Evolutionary conservation across 495 filamentous ascomycete genomes (phyloP).

Genomic region (Penicillium angulare): DNA sequence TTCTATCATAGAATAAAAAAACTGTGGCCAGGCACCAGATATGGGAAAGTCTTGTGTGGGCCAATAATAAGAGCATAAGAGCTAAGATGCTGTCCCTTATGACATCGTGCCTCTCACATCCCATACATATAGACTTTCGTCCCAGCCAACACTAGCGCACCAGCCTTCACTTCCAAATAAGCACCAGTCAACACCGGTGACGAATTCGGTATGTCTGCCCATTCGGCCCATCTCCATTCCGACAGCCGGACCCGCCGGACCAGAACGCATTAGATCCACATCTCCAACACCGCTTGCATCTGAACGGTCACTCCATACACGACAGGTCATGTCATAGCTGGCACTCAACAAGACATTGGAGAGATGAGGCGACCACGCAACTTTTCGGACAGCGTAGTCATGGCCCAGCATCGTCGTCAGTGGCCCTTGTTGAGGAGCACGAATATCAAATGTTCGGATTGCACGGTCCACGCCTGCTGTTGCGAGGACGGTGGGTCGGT

Average conservation of each 20-base stretch:
- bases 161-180: constrained; percentile 93
- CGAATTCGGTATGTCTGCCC: constrained; percentile 92
- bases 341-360: constrained; percentile 79
- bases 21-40: too few relatives aligned
- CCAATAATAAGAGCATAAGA: too few relatives aligned
- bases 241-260: constrained; percentile 35
- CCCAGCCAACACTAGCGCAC: constrained; percentile 93
- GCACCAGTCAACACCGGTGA: constrained; percentile 97
- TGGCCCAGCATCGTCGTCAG: constrained; percentile 73
- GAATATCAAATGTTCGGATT: constrained; percentile 86
- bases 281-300: constrained; percentile 54
- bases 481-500: constrained; percentile 76
- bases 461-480: constrained; percentile 85
- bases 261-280: constrained; percentile 39
- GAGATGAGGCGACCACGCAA: constrained; percentile 91
- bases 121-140: constrained; percentile 87
- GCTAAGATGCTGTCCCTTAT: too few relatives aligned
- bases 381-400: constrained; percentile 80
- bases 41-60: too few relatives aligned
- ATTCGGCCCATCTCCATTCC: constrained; percentile 81
- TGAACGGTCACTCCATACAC: constrained; percentile 78
- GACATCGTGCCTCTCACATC: constrained; percentile 73
- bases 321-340: constrained; percentile 96
- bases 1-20: too few relatives aligned
- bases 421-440: constrained; percentile 69